Evolutionary conservation across 176 grass and related monocot species (phyloP), one percentile per base, ranked within the genome.

Genomic region (Ensete ventricosum): DNA sequence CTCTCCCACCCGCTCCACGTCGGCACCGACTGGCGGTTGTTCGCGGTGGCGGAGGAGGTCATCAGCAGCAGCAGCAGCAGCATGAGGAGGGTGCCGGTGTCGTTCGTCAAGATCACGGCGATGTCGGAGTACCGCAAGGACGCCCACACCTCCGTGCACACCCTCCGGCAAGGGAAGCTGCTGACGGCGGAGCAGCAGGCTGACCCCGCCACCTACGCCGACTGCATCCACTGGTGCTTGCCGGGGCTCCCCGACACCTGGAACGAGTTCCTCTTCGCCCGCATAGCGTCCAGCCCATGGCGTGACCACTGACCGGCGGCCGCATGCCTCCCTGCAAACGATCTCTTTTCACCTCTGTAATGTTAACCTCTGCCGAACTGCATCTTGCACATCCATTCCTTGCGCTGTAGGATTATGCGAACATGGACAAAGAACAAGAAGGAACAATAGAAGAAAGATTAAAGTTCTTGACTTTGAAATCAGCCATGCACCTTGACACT

Each of bases 121-220:
- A 92, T 96, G 92, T 96, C 92, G 64, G 92, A 96, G 83, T 83
- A 87, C 50, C 89, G 89, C 27, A 96, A 92, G 77, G 92, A 96
- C 62, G 92, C 88, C 64, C 92, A 96, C 84, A 89, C 92, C 34
- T 92, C 89, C 1, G 92, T 96, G 59, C 80, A 96, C 87, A 96
- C 92, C 80, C 89, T 92, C 22, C 71, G 89, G 51, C 89, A 92
- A 73, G 92, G 92, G 1, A 76, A 83, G 69, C 26, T 96, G 70
- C 67, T 96, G 13, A 88, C 89, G 9, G 84, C 86, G 23, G 86
- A 92, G 79, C 86, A 96, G 85, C 89, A 91, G 67, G 74, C 85
- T 0, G 78, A 88, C 75, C 89, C 89, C 11, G 75, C 43, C 71
- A 91, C 55, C 1, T 91, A 54, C 78, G 89, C 89, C 27, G 89